Evolutionary conservation across 345 rosid genomes (phyloP).

Genomic region (Garcia nutans): DNA sequence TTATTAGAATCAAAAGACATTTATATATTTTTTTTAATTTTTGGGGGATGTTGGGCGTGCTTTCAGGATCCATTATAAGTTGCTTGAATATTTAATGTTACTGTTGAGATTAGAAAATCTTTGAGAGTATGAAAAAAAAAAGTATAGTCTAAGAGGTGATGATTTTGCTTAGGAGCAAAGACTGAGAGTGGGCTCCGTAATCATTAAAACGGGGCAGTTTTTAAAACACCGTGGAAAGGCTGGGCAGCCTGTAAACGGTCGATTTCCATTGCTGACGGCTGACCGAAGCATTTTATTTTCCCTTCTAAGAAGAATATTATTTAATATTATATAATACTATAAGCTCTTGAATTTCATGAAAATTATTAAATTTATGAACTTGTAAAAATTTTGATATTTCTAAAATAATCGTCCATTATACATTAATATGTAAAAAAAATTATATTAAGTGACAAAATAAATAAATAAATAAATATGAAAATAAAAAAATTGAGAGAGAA

Average conservation of each 20-base stretch:
- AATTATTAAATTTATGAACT: no score
- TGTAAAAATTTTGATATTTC: no score
- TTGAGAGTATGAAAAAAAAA: background rate
- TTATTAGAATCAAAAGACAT: no score
- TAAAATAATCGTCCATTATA: no score
- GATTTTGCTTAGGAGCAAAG: conserved; percentile 68
- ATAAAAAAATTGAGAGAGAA: background rate
- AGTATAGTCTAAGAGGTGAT: conserved; percentile 39
- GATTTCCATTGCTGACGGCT: conserved; percentile 39
- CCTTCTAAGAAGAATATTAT: background rate
- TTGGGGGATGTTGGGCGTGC: background rate
- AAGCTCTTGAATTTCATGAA: no score
- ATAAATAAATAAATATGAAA: conserved; percentile 10
- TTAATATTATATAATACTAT: no score
- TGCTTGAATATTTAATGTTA: background rate
- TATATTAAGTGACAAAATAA: background rate
- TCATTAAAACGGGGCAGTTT: conserved; percentile 48
- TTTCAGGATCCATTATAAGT: conserved; percentile 37
- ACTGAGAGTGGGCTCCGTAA: conserved; percentile 48
- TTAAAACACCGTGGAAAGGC: conserved; percentile 28
- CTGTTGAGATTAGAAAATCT: conserved; percentile 9
- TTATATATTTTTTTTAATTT: no score
- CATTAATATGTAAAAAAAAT: no score
- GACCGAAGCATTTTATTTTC: conserved; percentile 23
- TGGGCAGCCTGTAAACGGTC: conserved; percentile 40